A percentile compares a stretch with the other conserved stretches of the same genome.
Conservation (phyloP, 176 grass and related monocot genomes). For the Oropetium thomaeum region DNA sequence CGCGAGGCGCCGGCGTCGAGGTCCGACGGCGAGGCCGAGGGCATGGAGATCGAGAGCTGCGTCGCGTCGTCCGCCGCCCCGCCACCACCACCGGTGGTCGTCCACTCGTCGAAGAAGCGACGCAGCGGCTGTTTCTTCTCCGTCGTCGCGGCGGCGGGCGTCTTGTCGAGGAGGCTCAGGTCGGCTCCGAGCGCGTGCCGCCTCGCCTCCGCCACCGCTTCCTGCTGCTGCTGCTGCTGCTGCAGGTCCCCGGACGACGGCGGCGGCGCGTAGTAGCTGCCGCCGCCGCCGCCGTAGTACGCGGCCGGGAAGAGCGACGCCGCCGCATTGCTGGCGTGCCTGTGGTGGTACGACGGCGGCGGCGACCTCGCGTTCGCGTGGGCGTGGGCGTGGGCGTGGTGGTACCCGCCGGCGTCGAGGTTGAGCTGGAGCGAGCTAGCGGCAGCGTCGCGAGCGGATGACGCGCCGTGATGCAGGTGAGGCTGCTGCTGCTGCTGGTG, state of each 20-base stretch:
- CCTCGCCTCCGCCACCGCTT: slow-evolving; percentile 35
- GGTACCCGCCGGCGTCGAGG: slow-evolving; percentile 27
- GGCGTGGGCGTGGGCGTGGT: no score
- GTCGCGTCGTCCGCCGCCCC: slow-evolving; percentile 39
- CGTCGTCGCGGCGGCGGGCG: neutral
- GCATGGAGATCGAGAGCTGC: slow-evolving; percentile 62
- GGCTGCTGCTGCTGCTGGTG: neutral
- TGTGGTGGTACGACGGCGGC: slow-evolving; percentile 58
- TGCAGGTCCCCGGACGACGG: neutral
- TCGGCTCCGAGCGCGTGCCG: slow-evolving; percentile 57
- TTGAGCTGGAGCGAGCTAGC: slow-evolving; percentile 49
- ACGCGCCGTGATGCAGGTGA: neutral
- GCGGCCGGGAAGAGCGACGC: slow-evolving; percentile 15
- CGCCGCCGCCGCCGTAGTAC: no score
- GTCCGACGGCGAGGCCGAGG: slow-evolving; percentile 33
- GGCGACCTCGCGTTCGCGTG: slow-evolving; percentile 20
- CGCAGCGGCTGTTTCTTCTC: slow-evolving; percentile 72
- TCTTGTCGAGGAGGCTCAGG: slow-evolving; percentile 67
- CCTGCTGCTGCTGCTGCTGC: no score
- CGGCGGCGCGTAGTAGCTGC: neutral
- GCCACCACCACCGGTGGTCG: no score
- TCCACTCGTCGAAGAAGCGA: slow-evolving; percentile 80
- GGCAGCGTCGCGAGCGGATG: neutral
- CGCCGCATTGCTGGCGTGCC: slow-evolving; percentile 27
- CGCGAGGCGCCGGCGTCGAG: slow-evolving; percentile 33